Base-by-base conservation (phyloP, 1,139 yeast species). In the Kurtzmaniella natalensis region DNA sequence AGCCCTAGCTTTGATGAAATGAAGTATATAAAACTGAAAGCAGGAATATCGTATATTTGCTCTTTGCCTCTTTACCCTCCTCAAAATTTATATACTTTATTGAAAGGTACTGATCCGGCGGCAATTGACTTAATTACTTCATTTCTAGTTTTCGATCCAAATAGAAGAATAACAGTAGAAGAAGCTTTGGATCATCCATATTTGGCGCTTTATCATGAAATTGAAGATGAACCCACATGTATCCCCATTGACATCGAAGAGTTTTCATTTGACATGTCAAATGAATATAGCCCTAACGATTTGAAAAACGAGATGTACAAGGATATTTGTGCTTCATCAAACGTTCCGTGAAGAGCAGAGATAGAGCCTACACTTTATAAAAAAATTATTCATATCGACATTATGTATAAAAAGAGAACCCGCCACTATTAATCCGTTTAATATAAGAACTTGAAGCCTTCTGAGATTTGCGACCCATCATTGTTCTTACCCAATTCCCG, bases 161-260 rank as follows among this genome's bases (percentile, higher is more conserved):
- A 65, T 18, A 76, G 80, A 47, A 68, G 98, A 44, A 76, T 87
- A 40, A 76, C 85, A 1, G 95, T 86, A 3, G 82, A 76, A 30
- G 82, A 84, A 44, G 95, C 96, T 0, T 66, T 89, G 34, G 63
- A 65, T 37, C 97, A 92, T 54, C 94, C 95, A 1, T 92, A 88
- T 57, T 64, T 92, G 39, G 66, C 67, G 33, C 67, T 78, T 11
- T 92, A 88, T 57, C 95, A 89, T 55, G 94, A 84, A 46, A 81
- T 86, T 0, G 70, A 68, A 32, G 96, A 88, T 45, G 97, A 89
- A 53, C 96, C 95, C 0, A 64, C 62, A 3, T 86, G 92, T 2
- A 66, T 70, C 11, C 82, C 85, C 4, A 78, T 89, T 26, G 83
- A 92, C 1, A 76, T 75, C 22, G 79, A 78, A 38, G 86, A 88